These are phyloP conservation scores for Cornus kousa DNA, from an alignment of 148 eudicot genomes.

Conservation along the genomic window DNA sequence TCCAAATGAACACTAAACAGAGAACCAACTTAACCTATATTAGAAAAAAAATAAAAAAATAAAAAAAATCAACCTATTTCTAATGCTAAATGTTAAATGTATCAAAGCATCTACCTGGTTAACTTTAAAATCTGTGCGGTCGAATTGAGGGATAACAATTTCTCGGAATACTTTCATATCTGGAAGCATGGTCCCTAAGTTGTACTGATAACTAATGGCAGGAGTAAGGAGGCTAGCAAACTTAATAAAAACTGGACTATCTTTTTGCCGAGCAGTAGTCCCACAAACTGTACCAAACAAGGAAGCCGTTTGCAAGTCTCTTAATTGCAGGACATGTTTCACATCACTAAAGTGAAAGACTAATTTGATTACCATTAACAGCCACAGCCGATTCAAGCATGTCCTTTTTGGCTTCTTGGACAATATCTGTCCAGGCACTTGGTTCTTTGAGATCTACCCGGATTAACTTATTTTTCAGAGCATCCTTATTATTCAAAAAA, in stretches of 20 bases:
- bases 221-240: constrained; percentile 89
- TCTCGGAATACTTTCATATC: constrained; percentile 74
- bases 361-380: constrained; percentile 61
- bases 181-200: constrained; percentile 51
- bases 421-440: constrained; percentile 61
- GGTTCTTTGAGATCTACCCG: constrained; percentile 82
- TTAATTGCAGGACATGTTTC: constrained; percentile 71
- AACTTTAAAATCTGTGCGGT: constrained; percentile 68
- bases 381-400: constrained; percentile 85
- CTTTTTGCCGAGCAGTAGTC: constrained; percentile 68
- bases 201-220: constrained; percentile 72
- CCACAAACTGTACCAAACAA: constrained; percentile 75
- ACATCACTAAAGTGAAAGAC: constrained; percentile 84
- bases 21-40: no score
- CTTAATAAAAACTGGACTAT: constrained; percentile 54
- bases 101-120: constrained; percentile 57
- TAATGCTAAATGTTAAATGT: neutral
- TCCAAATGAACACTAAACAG: neutral
- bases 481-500: constrained; percentile 82
- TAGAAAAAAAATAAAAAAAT: no score
- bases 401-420: constrained; percentile 70
- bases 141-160: constrained; percentile 78
- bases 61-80: neutral
- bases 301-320: constrained; percentile 73
- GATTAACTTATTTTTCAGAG: constrained; percentile 83